Conservation (phyloP, 2,329 filamentous ascomycete genomes). For the Fusarium nelsonii region DNA sequence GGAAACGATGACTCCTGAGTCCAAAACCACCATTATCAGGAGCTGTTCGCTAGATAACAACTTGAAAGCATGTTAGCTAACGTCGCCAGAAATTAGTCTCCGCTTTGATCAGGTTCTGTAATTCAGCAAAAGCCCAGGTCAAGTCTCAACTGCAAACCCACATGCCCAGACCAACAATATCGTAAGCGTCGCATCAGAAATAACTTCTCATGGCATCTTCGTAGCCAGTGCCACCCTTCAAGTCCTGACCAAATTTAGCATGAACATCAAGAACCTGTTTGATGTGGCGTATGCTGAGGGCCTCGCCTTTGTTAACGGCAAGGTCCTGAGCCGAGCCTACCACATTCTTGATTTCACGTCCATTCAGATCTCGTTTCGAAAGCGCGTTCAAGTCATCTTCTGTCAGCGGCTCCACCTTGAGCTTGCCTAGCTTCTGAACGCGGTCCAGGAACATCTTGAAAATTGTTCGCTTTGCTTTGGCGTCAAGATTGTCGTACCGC, state of each 20-base stretch:
- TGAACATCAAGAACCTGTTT: constrained; percentile 85
- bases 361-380: constrained; percentile 73
- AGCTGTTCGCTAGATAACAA: neutral
- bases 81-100: neutral
- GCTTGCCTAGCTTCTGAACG: constrained; percentile 73
- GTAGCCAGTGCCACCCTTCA: constrained; percentile 84
- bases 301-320: constrained; percentile 78
- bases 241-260: constrained; percentile 83
- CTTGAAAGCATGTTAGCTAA: neutral
- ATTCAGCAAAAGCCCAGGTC: neutral
- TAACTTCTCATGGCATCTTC: constrained; percentile 88
- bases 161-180: neutral
- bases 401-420: constrained; percentile 70
- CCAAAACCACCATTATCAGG: neutral
- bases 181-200: constrained; percentile 56
- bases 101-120: neutral
- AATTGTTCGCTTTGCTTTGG: constrained; percentile 79
- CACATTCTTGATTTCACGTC: constrained; percentile 86
- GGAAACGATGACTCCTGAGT: neutral
- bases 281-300: constrained; percentile 83
- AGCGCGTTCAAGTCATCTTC: constrained; percentile 76
- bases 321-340: constrained; percentile 86
- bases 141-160: neutral
- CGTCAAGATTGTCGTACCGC: constrained; percentile 79
- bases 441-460: constrained; percentile 87